phyloP scores from a whole-genome alignment of 805 yeast species.

The Candida railenensis region DNA sequence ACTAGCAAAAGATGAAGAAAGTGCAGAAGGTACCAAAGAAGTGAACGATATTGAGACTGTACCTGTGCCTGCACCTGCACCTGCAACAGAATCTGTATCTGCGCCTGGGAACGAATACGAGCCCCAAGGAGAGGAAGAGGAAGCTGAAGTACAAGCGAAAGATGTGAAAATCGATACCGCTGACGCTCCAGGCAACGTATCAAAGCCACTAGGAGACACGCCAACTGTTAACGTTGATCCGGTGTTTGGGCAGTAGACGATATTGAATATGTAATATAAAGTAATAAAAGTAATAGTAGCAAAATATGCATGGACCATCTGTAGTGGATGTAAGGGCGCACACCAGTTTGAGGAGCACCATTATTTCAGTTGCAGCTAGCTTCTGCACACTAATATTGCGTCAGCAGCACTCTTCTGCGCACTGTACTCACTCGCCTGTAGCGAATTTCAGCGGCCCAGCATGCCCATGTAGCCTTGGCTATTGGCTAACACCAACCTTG shows the following conservation, averaged over 20 bases:
- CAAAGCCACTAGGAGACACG: conserved; percentile 5
- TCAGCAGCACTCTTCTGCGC: too few relatives aligned
- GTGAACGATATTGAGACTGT: background rate
- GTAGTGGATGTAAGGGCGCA: too few relatives aligned
- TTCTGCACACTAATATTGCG: too few relatives aligned
- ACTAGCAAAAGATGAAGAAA: conserved; percentile 4
- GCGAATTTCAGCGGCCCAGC: too few relatives aligned
- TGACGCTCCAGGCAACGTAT: conserved; percentile 9
- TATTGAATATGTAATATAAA: background rate
- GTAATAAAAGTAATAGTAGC: background rate
- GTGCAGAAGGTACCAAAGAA: background rate
- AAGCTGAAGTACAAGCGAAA: conserved; percentile 5
- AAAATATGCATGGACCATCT: background rate
- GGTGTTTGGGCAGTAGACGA: conserved; percentile 8
- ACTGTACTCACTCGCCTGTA: too few relatives aligned
- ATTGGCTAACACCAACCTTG: background rate
- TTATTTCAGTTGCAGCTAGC: too few relatives aligned
- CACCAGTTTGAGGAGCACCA: too few relatives aligned
- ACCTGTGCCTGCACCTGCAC: conserved; percentile 1
- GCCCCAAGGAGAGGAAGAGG: background rate
- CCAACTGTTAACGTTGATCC: conserved; percentile 2
- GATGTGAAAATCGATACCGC: conserved; percentile 3
- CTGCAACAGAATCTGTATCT: conserved; percentile 2
- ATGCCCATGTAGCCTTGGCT: too few relatives aligned
- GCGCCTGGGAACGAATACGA: background rate